Evolutionary conservation across 345 rosid genomes (phyloP).

Genomic region (Murraya paniculata): DNA sequence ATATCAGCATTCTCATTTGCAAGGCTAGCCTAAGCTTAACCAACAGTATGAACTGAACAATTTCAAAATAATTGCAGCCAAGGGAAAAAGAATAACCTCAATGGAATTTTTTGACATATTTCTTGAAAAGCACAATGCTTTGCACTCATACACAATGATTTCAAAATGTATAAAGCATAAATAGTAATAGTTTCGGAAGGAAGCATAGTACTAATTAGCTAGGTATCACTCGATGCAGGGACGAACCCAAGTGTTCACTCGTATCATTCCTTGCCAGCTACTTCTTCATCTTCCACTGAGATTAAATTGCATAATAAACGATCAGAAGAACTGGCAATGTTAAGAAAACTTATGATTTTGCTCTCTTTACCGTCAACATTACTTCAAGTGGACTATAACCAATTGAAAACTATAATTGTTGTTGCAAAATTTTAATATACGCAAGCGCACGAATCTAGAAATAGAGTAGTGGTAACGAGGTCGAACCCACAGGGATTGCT

Average conservation of each 20-base stretch:
- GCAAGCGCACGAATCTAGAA: too few species aligned
- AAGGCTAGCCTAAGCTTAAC: not conserved
- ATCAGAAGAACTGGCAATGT: too few species aligned
- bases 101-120: slow-evolving; percentile 24
- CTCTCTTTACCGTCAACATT: too few species aligned
- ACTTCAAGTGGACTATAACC: too few species aligned
- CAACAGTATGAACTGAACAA: slow-evolving; percentile 19
- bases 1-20: not conserved
- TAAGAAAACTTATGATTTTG: too few species aligned
- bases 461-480: too few species aligned
- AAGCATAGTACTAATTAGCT: slow-evolving; percentile 14
- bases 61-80: not conserved
- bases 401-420: too few species aligned
- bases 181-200: slow-evolving; percentile 22
- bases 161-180: slow-evolving; percentile 25
- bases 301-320: not conserved
- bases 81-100: slow-evolving; percentile 7
- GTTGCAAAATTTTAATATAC: too few species aligned
- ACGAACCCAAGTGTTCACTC: slow-evolving; percentile 3
- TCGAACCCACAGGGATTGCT: too few species aligned
- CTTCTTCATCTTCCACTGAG: slow-evolving; percentile 17
- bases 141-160: slow-evolving; percentile 24
- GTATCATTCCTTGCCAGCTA: not conserved
- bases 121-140: slow-evolving; percentile 30
- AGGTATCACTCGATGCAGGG: slow-evolving; percentile 18